Conservation (phyloP, 2,329 filamentous ascomycete genomes). For the Paecilomyces formosus region DNA sequence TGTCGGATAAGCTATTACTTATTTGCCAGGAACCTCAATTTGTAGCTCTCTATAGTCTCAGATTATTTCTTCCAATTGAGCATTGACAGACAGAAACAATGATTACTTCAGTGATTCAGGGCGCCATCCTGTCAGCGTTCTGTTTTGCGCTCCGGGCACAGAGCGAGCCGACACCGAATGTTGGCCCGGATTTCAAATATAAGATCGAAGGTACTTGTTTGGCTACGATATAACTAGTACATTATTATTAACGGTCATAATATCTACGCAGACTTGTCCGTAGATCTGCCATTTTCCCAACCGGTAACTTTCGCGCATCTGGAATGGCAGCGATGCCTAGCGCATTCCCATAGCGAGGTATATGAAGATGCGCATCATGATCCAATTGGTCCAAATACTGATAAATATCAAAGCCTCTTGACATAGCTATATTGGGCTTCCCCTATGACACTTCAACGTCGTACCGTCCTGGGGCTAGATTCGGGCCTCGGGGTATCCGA, state of each 20-base stretch:
- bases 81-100: not conserved
- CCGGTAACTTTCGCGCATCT: slow-evolving; percentile 22
- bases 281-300: slow-evolving; percentile 22
- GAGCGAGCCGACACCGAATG: not conserved
- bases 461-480: slow-evolving; percentile 24
- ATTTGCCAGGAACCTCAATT: not conserved
- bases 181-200: not conserved
- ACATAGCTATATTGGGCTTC: slow-evolving; percentile 25
- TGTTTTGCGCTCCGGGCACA: not conserved
- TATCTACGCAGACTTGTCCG: slow-evolving; percentile 14
- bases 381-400: not conserved
- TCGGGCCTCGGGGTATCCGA: slow-evolving; percentile 24
- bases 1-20: not conserved
- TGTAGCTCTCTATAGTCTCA: not conserved
- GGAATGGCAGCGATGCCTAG: slow-evolving; percentile 19
- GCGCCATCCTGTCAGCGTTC: not conserved
- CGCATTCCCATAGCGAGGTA: slow-evolving; percentile 10
- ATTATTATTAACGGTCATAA: not conserved
- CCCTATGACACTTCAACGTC: slow-evolving; percentile 26
- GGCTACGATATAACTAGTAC: not conserved
- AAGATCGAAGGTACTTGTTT: not conserved
- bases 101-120: not conserved
- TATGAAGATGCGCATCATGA: not conserved
- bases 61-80: not conserved
- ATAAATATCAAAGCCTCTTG: slow-evolving; percentile 9